These are phyloP conservation scores for Tribonema minus DNA, from an alignment of 108 stramenopile species.

Conservation along the genomic window DNA sequence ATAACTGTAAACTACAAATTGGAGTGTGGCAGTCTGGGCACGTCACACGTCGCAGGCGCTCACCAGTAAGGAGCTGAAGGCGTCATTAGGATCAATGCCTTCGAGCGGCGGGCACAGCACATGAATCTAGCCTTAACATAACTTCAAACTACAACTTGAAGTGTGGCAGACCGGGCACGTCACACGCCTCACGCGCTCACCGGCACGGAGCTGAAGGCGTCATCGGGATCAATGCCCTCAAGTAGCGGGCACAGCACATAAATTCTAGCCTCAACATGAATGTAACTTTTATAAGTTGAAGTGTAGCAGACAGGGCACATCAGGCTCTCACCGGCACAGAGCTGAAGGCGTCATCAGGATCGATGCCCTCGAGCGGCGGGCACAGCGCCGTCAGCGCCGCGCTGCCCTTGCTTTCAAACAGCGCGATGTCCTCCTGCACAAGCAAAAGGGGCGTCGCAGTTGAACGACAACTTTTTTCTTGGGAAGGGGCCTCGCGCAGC, in stretches of 20 bases:
- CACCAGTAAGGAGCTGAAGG: slow-evolving; percentile 68
- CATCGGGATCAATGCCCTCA: slow-evolving; percentile 89
- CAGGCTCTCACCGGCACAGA: too few species aligned
- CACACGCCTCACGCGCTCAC: too few species aligned
- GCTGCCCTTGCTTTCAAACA: slow-evolving; percentile 53
- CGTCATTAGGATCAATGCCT: slow-evolving; percentile 19
- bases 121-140: too few species aligned
- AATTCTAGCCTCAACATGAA: slow-evolving; percentile 69
- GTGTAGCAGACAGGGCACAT: too few species aligned
- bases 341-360: slow-evolving; percentile 93
- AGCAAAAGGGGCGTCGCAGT: too few species aligned
- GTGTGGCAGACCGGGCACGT: too few species aligned
- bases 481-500: background rate
- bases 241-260: slow-evolving; percentile 65
- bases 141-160: too few species aligned
- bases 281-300: too few species aligned
- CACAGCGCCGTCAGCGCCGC: slow-evolving; percentile 67
- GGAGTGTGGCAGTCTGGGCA: too few species aligned
- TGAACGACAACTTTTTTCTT: background rate
- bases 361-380: slow-evolving; percentile 71
- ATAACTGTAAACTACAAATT: too few species aligned
- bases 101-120: too few species aligned
- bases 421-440: slow-evolving; percentile 41
- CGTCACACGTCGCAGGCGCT: too few species aligned
- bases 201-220: slow-evolving; percentile 73